Evolutionary conservation across 2,329 filamentous ascomycete genomes (phyloP).

Genomic region (Fusarium liriodendri): DNA sequence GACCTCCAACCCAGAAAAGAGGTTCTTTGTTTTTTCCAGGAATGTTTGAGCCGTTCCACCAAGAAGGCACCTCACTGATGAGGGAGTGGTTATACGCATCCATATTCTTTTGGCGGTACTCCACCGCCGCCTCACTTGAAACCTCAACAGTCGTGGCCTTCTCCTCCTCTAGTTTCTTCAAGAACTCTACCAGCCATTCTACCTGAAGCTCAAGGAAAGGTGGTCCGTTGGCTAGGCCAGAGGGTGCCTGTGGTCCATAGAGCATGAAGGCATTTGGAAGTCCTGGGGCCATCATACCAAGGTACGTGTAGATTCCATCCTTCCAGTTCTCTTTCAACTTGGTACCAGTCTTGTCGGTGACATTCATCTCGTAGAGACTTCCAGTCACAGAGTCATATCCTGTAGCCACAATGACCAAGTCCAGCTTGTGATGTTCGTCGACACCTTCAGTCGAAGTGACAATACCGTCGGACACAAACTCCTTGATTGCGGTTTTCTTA

Average conservation of each 20-base stretch:
- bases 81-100: background rate
- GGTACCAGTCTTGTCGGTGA: constrained; percentile 25
- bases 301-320: constrained; percentile 30
- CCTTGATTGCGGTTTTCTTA: constrained; percentile 54
- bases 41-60: constrained; percentile 2
- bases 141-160: background rate
- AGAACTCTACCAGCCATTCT: constrained; percentile 13
- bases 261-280: constrained; percentile 39
- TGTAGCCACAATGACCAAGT: constrained; percentile 44
- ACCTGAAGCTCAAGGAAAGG: constrained; percentile 33
- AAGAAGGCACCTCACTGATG: background rate
- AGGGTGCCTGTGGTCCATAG: constrained; percentile 39
- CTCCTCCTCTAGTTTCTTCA: constrained; percentile 7
- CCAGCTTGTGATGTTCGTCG: constrained; percentile 34
- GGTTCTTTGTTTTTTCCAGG: background rate
- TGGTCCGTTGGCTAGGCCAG: constrained; percentile 25
- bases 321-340: constrained; percentile 26
- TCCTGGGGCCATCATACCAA: constrained; percentile 37
- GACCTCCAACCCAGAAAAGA: background rate
- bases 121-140: background rate
- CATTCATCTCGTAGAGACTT: constrained; percentile 35
- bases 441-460: constrained; percentile 43
- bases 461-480: constrained; percentile 54
- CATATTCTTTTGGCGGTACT: background rate
- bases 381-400: constrained; percentile 39